Evolutionary conservation across 2,329 filamentous ascomycete species (phyloP), one percentile per base, ranked within the genome.

Genomic region (Fonsecaea nubica): DNA sequence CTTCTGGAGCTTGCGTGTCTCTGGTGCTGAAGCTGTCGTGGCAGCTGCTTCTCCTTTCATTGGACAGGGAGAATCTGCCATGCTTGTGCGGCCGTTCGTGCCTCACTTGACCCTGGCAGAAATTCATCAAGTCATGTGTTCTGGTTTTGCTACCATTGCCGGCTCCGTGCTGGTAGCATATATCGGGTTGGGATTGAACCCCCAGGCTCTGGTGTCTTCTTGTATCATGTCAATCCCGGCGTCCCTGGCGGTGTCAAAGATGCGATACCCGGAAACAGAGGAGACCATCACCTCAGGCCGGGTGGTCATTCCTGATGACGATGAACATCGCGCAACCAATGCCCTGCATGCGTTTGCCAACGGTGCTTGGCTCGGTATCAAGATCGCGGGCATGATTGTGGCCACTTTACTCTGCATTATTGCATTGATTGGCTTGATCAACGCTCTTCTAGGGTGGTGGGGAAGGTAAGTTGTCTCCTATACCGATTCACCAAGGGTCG

Each of bases 141-240:
- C 90, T 71, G 93, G 93, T 69, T 96, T 96, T 73, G 93, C 93
- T 30, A 97, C 93, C 55, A 97, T 97, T 73, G 91, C 93, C 12
- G 93, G 93, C 68, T 92, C 89, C 74, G 92, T 96, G 12, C 82
- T 97, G 42, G 90, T 95, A 33, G 91, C 91, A 13, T 97, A 96
- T 78, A 93, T 97, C 69, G 82, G 84, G 33, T 87, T 97, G 74
- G 93, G 93, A 48, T 84, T 97, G 63, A 95, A 93, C 77, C 84
- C 91, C 0, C 90, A 96, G 77, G 93, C 92, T 2, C 84, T 97
- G 55, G 90, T 97, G 33, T 96, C 92, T 1, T 93, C 91, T 7
- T 97, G 93, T 76, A 93, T 97, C 77, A 97, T 97, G 93, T 93
- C 90, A 73, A 97, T 97, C 70, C 93, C 93, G 0, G 93, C 93